These are phyloP conservation scores for Boletus edulis DNA, from an alignment of 768 basidiomycete species.

Conservation along the genomic window DNA sequence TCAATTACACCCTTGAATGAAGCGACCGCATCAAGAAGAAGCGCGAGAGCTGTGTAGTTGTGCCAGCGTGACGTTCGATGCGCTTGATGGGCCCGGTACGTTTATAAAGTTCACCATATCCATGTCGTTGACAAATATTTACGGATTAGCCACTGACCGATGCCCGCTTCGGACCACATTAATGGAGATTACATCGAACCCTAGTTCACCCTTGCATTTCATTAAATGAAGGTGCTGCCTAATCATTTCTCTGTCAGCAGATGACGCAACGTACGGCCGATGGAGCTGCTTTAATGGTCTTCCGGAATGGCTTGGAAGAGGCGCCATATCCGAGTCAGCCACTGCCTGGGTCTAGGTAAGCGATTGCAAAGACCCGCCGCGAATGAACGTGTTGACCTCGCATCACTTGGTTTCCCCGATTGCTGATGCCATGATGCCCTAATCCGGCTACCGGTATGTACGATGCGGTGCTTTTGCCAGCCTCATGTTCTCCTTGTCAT, in stretches of 20 bases:
- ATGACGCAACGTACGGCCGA: slow-evolving; percentile 10
- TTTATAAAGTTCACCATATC: slow-evolving; percentile 5
- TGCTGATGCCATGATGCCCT: slow-evolving; percentile 8
- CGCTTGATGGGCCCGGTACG: slow-evolving; percentile 15
- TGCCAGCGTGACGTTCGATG: slow-evolving; percentile 14
- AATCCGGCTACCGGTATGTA: slow-evolving; percentile 13
- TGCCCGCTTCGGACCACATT: slow-evolving; percentile 13
- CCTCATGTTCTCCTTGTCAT: slow-evolving; percentile 29
- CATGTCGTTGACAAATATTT: slow-evolving; percentile 22
- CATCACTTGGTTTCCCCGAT: slow-evolving; percentile 14
- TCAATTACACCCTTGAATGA: slow-evolving; percentile 6
- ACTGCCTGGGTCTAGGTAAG: slow-evolving; percentile 15
- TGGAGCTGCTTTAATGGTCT: slow-evolving; percentile 4
- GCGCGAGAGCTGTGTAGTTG: slow-evolving; percentile 14
- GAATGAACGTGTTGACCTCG: slow-evolving; percentile 14
- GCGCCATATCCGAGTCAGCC: not conserved
- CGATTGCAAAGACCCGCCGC: slow-evolving; percentile 10
- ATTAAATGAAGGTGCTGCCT: slow-evolving; percentile 19
- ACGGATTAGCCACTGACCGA: slow-evolving; percentile 12
- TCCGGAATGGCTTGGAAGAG: slow-evolving; percentile 7
- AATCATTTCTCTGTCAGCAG: slow-evolving; percentile 9
- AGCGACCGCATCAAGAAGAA: slow-evolving; percentile 5
- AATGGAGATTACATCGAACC: slow-evolving; percentile 20
- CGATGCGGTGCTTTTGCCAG: slow-evolving; percentile 21
- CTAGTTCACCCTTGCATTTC: slow-evolving; percentile 18